A percentile compares a stretch with the other conserved stretches of the same genome.
These are phyloP conservation scores for Cylindrodendrum hubeiense DNA, from an alignment of 2,329 filamentous ascomycete species.

Conservation along the genomic window DNA sequence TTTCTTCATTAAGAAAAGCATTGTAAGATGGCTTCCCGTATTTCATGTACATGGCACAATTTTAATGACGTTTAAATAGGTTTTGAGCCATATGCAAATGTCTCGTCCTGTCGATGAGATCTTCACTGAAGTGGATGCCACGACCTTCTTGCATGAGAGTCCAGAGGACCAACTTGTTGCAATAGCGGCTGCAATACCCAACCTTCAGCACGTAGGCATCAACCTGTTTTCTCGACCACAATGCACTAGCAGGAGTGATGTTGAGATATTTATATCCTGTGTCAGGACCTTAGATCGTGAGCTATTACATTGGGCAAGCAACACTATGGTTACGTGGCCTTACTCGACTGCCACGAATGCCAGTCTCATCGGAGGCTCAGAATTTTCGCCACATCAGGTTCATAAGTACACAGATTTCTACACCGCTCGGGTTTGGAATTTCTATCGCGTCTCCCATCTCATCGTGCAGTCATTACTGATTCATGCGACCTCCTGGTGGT, in stretches of 20 bases:
- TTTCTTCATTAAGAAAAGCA: constrained; percentile 21
- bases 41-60: background rate
- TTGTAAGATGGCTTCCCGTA: constrained; percentile 10
- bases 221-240: background rate
- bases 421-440: constrained; percentile 29
- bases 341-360: background rate
- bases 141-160: background rate
- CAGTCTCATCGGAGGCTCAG: background rate
- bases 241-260: background rate
- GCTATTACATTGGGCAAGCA: background rate
- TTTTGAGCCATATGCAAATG: constrained; percentile 15
- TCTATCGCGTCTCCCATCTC: constrained; percentile 30
- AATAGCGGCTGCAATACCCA: background rate
- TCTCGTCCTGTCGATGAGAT: background rate
- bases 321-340: background rate
- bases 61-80: background rate
- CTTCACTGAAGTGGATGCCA: background rate
- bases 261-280: background rate
- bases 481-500: constrained; percentile 9
- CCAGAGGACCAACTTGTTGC: constrained; percentile 6
- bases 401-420: constrained; percentile 28
- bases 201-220: background rate
- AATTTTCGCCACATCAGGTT: constrained; percentile 11
- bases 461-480: constrained; percentile 24
- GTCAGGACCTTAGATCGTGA: background rate